These are phyloP conservation scores for Hygrocybe punicea DNA, from an alignment of 768 basidiomycete species.

Conservation along the genomic window DNA sequence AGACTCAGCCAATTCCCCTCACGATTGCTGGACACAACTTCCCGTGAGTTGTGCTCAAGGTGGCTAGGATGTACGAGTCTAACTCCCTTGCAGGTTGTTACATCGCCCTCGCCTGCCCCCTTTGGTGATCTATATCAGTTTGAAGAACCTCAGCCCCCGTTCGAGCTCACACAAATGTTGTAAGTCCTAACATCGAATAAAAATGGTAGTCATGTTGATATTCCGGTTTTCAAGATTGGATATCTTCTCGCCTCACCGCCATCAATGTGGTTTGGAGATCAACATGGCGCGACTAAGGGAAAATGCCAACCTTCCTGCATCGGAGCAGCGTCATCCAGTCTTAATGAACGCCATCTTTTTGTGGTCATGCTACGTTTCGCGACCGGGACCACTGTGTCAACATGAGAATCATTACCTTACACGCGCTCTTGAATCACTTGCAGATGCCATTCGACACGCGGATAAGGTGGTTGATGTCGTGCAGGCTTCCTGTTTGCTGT, in stretches of 20 bases:
- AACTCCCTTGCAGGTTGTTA: constrained; percentile 32
- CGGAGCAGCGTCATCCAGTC: constrained; percentile 69
- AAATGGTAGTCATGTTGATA: not conserved
- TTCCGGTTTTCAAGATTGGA: constrained; percentile 51
- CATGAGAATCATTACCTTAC: constrained; percentile 72
- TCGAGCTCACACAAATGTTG: constrained; percentile 67
- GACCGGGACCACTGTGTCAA: constrained; percentile 63
- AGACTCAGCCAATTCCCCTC: constrained; percentile 51
- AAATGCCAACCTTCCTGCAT: constrained; percentile 48
- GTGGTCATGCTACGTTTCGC: constrained; percentile 79
- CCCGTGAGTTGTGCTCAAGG: constrained; percentile 21
- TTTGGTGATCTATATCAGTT: constrained; percentile 47
- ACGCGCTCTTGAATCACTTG: constrained; percentile 59
- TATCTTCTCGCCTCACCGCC: constrained; percentile 70
- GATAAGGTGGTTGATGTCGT: constrained; percentile 65
- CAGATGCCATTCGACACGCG: constrained; percentile 56
- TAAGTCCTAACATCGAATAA: constrained; percentile 32
- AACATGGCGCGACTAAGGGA: constrained; percentile 65
- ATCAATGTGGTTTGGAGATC: constrained; percentile 69
- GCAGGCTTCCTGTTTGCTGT: constrained; percentile 71
- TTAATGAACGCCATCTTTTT: constrained; percentile 80
- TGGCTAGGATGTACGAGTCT: not conserved
- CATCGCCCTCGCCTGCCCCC: constrained; percentile 53
- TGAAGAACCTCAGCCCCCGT: constrained; percentile 51
- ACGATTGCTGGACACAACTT: constrained; percentile 48